Evolutionary conservation across 331 rosid species (phyloP).

Genomic region (Stylosanthes scabra): DNA sequence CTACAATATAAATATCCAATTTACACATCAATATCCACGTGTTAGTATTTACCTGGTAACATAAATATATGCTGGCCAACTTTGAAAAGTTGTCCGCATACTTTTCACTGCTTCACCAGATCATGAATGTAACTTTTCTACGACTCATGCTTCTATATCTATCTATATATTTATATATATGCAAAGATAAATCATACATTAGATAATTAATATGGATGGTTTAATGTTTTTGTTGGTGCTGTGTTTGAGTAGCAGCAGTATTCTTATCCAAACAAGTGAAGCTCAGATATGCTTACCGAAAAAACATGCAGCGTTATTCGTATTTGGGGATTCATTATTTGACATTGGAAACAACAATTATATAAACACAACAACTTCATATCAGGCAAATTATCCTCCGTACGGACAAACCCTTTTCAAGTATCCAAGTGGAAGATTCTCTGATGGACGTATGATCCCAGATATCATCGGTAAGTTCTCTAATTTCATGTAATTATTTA

Average conservation of each 20-base stretch:
- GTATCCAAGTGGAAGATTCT: constrained; percentile 27
- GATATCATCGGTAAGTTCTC: background rate
- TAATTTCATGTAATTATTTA: too few species aligned
- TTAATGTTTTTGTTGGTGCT: background rate
- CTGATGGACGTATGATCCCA: constrained; percentile 11
- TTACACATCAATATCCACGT: too few species aligned
- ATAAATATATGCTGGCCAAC: too few species aligned
- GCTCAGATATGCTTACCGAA: background rate
- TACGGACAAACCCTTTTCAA: constrained; percentile 57
- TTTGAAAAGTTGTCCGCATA: too few species aligned
- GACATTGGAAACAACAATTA: constrained; percentile 53
- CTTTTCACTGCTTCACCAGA: too few species aligned
- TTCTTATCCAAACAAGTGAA: background rate
- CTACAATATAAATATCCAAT: too few species aligned
- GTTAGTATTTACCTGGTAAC: too few species aligned
- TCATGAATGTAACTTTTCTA: too few species aligned
- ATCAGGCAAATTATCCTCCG: constrained; percentile 42
- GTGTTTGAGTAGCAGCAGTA: background rate
- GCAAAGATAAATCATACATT: too few species aligned
- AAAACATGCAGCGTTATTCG: constrained; percentile 39
- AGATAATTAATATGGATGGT: background rate
- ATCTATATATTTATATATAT: too few species aligned
- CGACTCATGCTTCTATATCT: too few species aligned
- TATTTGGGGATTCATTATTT: constrained; percentile 55
- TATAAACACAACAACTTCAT: constrained; percentile 16